Evolutionary conservation across 306 rosid species (phyloP).

Genomic region (Sicyos edulis): DNA sequence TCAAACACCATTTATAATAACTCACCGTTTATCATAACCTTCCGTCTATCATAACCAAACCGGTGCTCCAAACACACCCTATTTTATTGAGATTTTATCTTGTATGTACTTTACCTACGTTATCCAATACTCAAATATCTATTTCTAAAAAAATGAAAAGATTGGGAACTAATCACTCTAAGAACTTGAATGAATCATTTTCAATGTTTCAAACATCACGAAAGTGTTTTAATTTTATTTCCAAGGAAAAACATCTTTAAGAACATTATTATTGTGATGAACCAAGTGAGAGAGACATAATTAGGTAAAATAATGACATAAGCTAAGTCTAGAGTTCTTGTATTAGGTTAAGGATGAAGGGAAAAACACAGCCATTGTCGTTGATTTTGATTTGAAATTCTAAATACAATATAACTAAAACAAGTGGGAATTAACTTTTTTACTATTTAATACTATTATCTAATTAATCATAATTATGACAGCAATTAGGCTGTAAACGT

Average conservation of each 20-base stretch:
- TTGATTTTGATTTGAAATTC: constrained; percentile 6
- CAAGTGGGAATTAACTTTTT: not conserved
- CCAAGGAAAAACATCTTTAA: not conserved
- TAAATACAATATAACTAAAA: not conserved
- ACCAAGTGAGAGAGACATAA: not conserved
- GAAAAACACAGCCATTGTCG: not conserved
- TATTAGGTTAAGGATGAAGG: constrained; percentile 5
- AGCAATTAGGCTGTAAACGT: not conserved
- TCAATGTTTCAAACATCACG: not conserved
- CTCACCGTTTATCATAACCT: no score
- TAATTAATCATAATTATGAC: not conserved
- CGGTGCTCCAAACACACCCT: no score
- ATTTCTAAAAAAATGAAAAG: not conserved
- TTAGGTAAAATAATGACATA: not conserved
- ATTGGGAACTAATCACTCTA: not conserved
- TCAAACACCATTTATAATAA: no score
- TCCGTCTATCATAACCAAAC: no score
- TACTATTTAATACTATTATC: not conserved
- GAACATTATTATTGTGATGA: not conserved
- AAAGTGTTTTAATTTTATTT: not conserved
- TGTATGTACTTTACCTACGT: no score
- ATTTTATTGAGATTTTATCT: no score
- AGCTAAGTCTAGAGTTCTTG: not conserved
- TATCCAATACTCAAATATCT: no score
- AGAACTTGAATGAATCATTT: not conserved